A percentile compares a stretch with the other conserved stretches of the same genome.
phyloP scores from a whole-genome alignment of 495 filamentous ascomycete genomes.

The Hyphodiscus hymeniophilus region DNA sequence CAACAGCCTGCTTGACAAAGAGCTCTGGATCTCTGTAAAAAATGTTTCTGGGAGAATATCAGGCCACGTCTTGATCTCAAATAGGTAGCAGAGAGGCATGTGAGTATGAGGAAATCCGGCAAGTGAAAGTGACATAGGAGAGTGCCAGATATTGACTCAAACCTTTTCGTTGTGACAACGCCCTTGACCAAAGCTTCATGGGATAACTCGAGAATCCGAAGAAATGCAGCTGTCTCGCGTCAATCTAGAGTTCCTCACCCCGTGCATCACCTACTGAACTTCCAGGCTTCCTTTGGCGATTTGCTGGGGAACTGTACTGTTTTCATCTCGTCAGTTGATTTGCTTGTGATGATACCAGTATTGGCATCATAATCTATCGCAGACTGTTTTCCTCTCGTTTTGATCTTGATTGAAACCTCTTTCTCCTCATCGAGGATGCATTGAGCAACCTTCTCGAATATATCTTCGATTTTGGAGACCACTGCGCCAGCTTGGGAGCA shows the following conservation, averaged over 20 bases:
- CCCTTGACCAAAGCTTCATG: constrained; percentile 57
- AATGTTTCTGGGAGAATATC: constrained; percentile 55
- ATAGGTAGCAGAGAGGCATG: too few relatives aligned
- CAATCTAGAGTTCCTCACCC: neutral
- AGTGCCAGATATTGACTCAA: neutral
- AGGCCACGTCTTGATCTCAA: neutral
- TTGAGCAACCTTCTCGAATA: constrained; percentile 44
- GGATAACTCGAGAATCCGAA: constrained; percentile 63
- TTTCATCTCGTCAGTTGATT: constrained; percentile 19
- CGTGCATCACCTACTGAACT: constrained; percentile 44
- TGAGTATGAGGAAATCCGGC: too few relatives aligned
- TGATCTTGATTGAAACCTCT: constrained; percentile 39
- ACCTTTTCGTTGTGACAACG: constrained; percentile 73
- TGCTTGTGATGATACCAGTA: neutral
- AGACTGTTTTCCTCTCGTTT: constrained; percentile 17
- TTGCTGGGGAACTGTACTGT: constrained; percentile 47
- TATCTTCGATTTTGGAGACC: constrained; percentile 41
- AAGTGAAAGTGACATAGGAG: too few relatives aligned
- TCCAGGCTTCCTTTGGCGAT: constrained; percentile 52
- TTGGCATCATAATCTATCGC: neutral
- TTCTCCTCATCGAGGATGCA: constrained; percentile 32
- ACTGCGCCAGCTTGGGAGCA: constrained; percentile 23
- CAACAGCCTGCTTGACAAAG: constrained; percentile 66
- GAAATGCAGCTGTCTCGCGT: constrained; percentile 25
- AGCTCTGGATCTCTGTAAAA: constrained; percentile 81